Evolutionary conservation across 768 basidiomycete species (phyloP), one percentile per base, ranked within the genome.

Genomic region (Chiua virens): DNA sequence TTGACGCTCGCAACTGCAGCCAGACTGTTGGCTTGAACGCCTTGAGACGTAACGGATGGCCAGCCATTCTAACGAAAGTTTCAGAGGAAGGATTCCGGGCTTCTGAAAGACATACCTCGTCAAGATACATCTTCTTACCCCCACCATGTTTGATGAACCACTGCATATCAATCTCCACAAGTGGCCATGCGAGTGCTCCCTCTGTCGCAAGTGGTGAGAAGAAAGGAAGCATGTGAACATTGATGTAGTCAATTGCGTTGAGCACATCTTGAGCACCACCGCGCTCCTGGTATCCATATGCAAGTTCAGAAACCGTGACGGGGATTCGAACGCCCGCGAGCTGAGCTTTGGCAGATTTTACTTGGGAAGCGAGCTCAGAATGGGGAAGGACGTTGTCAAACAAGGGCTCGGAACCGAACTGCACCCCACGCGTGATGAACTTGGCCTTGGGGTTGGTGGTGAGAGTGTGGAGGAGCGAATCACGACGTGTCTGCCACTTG

Each of bases 111-210:
- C 74, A 32, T 37, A 82, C 88, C 77, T 90, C 78, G 57, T 80
- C 83, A 34, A 88, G 73, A 59, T 86, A 86, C 63, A 89, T 86
- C 69, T 90, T 89, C 74, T 89, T 89, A 11, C 79, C 81, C 27
- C 77, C 61, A 5, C 80, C 82, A 47, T 84, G 75, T n/a, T 72
- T 61, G 35, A 84, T 74, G 60, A 89, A 89, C 80, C 82, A 89
- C 52, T 86, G 65, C 48, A 87, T 62, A 61, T 89, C 86, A 1
- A 58, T 64, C 51, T 72, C 43, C 0, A 89, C 80, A 25, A 83
- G 69, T 1, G 85, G 79, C 86, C 87, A 88, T 1, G 86, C 77
- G 18, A 74, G 62, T 39, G 74, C 75, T 4, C 81, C 87, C 80
- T 56, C 56, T 28, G 49, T 57, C 20, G 56, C 60, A 20, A 35